phyloP scores from a whole-genome alignment of 805 yeast species.

The Cyberlindnera mrakii region DNA sequence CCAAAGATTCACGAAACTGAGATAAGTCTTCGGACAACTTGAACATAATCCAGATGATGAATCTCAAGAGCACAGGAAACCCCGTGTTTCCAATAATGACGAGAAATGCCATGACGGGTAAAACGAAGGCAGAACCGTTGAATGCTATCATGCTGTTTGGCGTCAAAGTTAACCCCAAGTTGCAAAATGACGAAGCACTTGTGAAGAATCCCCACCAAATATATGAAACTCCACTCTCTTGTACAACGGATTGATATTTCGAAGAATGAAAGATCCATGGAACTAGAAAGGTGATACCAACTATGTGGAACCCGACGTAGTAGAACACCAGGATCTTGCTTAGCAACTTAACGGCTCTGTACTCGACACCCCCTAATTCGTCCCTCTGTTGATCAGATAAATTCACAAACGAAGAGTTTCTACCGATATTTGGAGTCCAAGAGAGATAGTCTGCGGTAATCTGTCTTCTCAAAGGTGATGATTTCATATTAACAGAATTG shows the following conservation, averaged over 20 bases:
- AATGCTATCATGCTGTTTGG: slow-evolving; percentile 76
- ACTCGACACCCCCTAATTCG: slow-evolving; percentile 96
- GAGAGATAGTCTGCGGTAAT: slow-evolving; percentile 69
- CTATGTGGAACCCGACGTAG: slow-evolving; percentile 69
- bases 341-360: slow-evolving; percentile 77
- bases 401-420: slow-evolving; percentile 87
- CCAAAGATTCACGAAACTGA: slow-evolving; percentile 63
- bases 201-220: slow-evolving; percentile 95
- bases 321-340: slow-evolving; percentile 58
- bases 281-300: slow-evolving; percentile 45
- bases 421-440: slow-evolving; percentile 86
- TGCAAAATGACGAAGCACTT: slow-evolving; percentile 75
- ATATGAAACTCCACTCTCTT: slow-evolving; percentile 57
- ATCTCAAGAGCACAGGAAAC: slow-evolving; percentile 78
- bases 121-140: slow-evolving; percentile 54
- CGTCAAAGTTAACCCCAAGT: slow-evolving; percentile 77
- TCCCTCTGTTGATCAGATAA: slow-evolving; percentile 79
- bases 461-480: slow-evolving; percentile 19
- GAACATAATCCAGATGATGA: slow-evolving; percentile 74
- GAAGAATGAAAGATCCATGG: slow-evolving; percentile 51
- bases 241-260: slow-evolving; percentile 38
- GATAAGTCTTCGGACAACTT: slow-evolving; percentile 66
- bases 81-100: slow-evolving; percentile 93
- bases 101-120: slow-evolving; percentile 60
- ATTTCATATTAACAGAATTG: slow-evolving; percentile 24